Base-by-base conservation (phyloP, 176 grass and related monocot species). In the Tillandsia fasciculata region DNA sequence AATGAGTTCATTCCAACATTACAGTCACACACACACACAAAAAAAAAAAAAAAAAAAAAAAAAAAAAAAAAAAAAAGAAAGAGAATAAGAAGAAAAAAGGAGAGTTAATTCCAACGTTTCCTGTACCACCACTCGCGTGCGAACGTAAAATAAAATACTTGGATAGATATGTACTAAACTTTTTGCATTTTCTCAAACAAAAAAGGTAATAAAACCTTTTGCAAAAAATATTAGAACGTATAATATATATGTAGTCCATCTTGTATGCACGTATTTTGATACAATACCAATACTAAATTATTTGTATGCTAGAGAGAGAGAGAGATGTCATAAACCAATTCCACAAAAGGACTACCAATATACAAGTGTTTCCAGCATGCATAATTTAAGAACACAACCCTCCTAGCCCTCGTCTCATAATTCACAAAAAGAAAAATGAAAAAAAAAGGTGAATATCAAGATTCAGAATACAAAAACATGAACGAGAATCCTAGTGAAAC, bases 401-500 rank as follows among this genome's bases (percentile, higher is more conserved):
- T 48, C 28, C 27, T 66, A 8, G 23, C 22, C 15, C 64, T 17
- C 10, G n/a, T 48, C 27, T 48, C 64, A n/a, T 65, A 47, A 65
- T 65, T 47, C 42, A 67, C 65, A 49, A 67, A 49, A 9, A 23
- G 22, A 59, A 59, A 20, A 68, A 67, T 50, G 78, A 53, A 22
- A 70, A 64, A 51, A 15, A 71, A 22, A 1, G 1, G 9, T 51
- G 75, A 75, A 76, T 11, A 11, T 48, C 20, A 70, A 69, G 47
- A 59, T 47, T 9, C 47, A 82, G 49, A 75, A 71, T 64, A 63
- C 47, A 17, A 64, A 56, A 26, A 76, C 15, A 64, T 42, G 42
- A 64, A 64, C 65, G n/a, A 7, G 65, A 81, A 72, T 17, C 42
- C 14, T 63, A 58, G 10, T 63, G 64, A 48, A 71, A 1, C 69